These are phyloP conservation scores for Lipomyces sp. DNA, from an alignment of 805 yeast species.

Conservation along the genomic window DNA sequence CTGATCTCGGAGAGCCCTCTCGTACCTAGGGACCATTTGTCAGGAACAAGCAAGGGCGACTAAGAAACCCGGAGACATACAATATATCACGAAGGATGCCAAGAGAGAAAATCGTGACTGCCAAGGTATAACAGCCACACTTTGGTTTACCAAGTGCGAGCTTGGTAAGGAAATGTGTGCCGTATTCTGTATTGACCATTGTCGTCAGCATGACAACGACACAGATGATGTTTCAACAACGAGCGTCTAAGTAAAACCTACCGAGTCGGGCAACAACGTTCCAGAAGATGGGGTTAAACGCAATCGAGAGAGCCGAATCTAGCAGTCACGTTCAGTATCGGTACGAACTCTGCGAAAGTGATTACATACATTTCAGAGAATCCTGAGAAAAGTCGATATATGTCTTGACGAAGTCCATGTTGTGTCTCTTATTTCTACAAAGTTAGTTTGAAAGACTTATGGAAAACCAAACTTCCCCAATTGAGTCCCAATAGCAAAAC, in stretches of 20 bases:
- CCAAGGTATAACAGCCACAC: conserved; percentile 83
- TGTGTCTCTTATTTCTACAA: background rate
- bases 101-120: conserved; percentile 78
- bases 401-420: background rate
- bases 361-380: conserved; percentile 25
- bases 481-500: background rate
- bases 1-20: conserved; percentile 72
- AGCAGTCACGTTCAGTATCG: background rate
- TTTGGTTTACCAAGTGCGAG: conserved; percentile 66
- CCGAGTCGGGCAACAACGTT: conserved; percentile 81
- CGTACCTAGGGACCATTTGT: conserved; percentile 48
- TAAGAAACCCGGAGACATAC: conserved; percentile 38
- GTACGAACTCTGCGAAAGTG: background rate
- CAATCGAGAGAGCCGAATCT: conserved; percentile 67
- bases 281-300: conserved; percentile 96
- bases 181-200: conserved; percentile 59
- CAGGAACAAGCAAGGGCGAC: background rate
- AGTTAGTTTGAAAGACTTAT: background rate
- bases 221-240: background rate
- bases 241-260: conserved; percentile 37
- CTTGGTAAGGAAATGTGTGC: conserved; percentile 75
- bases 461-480: background rate
- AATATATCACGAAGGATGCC: conserved; percentile 83
- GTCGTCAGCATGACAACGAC: background rate
- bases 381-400: conserved; percentile 28